Base-by-base conservation (phyloP, 2,329 filamentous ascomycete species). In the Colletotrichum filicis region DNA sequence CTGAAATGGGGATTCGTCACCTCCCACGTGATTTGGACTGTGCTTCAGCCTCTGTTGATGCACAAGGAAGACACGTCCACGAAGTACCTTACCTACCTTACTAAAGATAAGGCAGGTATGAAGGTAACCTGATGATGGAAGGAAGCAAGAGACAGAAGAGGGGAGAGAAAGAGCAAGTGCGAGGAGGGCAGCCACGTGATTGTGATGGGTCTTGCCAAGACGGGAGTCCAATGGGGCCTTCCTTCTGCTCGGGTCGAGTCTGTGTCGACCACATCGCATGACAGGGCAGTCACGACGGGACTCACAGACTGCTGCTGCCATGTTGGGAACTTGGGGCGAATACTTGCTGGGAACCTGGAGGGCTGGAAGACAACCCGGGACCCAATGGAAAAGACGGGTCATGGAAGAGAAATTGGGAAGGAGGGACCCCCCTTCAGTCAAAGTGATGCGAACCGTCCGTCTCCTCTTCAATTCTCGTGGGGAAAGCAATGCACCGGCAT, bases 1-100 rank as follows among this genome's bases (percentile, higher is more conserved):
- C 66, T 73, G 66, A 73, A 56, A 70, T 66, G 28, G 28, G 37
- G 57, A 71, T 66, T 70, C 60, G 66, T 73, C 71, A 70, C 58
- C 70, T 49, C 19, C 60, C 32, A 61, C 55, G 60, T 64, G 65
- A 69, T 59, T 53, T 53, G 60, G 19, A 30, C 16, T 22, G 26
- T 16, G 19, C 37, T 32, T 12, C 14, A 56, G 22, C 12, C 12
- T 56, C 24, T 28, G 46, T 55, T 37, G 46, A 55, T 55, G 61
- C 49, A 19, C 19, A n/a, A n/a, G 42, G 19, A 49, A 49, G 42
- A 8, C 19, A 49, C 19, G 16, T 19, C 16, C 1, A 42, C 16
- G 16, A 7, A 7, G 37, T 19, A 42, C 14, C 37, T 42, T 42
- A 4, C 37, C 14, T 19, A 5, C 0, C 12, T 37, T 16, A 30